Base-by-base conservation (phyloP, 257 asterid species). In the Petrea volubilis region DNA sequence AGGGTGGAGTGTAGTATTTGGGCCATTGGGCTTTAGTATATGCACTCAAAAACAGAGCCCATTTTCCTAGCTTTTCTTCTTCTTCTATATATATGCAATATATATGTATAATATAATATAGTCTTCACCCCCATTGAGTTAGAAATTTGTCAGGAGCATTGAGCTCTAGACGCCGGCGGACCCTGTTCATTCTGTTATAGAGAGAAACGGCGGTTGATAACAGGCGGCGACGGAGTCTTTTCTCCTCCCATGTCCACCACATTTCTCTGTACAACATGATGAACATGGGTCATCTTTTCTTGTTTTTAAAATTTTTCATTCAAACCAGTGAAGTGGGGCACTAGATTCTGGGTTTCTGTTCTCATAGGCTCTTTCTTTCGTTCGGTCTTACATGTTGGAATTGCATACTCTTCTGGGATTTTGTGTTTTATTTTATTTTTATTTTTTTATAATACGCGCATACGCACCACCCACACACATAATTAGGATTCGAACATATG, bases 171-270 rank as follows among this genome's bases (percentile, higher is more conserved):
- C 61, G 61, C 44, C 15, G 67, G 33, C 50, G 67, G 51, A 31
- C 49, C 28, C 60, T 29, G 28, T 36, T 11, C 50, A 49, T 47
- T 12, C 60, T 31, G 47, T 49, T 66, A 47, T 66, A 66, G 60
- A 66, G 20, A 23, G 71, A 66, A 66, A 66, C 71, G 60, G 71
- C 60, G 71, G 60, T 66, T 49, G 71, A 66, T 46, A 66, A 14
- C 31, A 17, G 41, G 10, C 6, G 18, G 31, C 15, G 0, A 11
- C 1, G 8, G 10, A 15, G 6, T 2, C 2, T 14, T n/a, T 7
- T 41, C 7, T 8, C 2, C 64, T 23, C 3, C 46, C 41, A 11
- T 43, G 43, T 66, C 60, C 47, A 29, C 71, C 21, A 60, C 71
- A 31, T 66, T 66, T 66, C 71, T 47, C 10, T 66, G 71, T 66